phyloP scores from a whole-genome alignment of 192 early-diverging fungal species.

The Mortierella alpina region DNA sequence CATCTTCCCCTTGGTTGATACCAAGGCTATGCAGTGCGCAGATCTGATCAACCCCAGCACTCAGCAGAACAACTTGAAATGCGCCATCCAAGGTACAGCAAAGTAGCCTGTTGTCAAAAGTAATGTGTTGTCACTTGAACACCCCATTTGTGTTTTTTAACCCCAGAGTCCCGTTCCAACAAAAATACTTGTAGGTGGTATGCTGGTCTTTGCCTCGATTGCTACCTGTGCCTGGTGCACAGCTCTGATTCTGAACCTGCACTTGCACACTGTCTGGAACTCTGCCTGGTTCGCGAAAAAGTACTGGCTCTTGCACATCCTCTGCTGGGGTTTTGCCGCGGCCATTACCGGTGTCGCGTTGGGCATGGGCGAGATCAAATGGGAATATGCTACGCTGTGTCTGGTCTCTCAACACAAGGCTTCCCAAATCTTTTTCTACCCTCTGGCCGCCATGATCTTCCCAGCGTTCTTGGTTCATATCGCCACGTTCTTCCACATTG shows the following conservation, averaged over 20 bases:
- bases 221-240: slow-evolving; percentile 59
- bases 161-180: not conserved
- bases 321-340: slow-evolving; percentile 62
- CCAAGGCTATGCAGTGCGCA: slow-evolving; percentile 57
- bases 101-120: not conserved
- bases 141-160: not conserved
- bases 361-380: slow-evolving; percentile 54
- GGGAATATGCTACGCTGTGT: slow-evolving; percentile 63
- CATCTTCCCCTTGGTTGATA: slow-evolving; percentile 60
- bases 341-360: slow-evolving; percentile 53
- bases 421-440: slow-evolving; percentile 63
- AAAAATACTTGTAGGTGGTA: slow-evolving; percentile 43
- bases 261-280: slow-evolving; percentile 68
- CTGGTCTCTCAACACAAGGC: slow-evolving; percentile 55
- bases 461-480: slow-evolving; percentile 64
- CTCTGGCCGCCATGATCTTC: slow-evolving; percentile 60
- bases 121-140: not conserved
- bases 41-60: slow-evolving; percentile 49
- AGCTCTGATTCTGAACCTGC: slow-evolving; percentile 60
- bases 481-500: slow-evolving; percentile 64
- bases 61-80: slow-evolving; percentile 59
- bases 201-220: slow-evolving; percentile 60
- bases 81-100: slow-evolving; percentile 59
- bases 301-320: slow-evolving; percentile 53
- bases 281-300: slow-evolving; percentile 57